Evolutionary conservation across 257 asterid species (phyloP), one percentile per base, ranked within the genome.

Genomic region (Scutellaria barbata): DNA sequence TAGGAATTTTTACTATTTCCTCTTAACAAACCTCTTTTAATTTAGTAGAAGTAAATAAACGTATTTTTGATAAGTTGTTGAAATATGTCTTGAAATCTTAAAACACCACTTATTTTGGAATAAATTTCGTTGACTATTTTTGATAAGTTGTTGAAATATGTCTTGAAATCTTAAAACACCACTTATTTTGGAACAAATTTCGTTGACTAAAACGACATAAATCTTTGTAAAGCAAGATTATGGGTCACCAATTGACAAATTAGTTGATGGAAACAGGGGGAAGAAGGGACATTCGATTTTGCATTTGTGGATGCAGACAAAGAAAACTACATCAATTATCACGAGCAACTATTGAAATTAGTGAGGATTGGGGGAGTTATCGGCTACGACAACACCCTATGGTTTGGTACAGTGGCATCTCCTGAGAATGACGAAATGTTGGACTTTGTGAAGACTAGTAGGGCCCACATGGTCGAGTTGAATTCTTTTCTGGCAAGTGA

Each of bases 231-330:
- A 30, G 5, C 4, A 30, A 2, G 35, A 30, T 2, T 30, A 30
- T 30, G 35, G 35, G 4, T 30, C 35, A 30, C 5, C 35, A 30
- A 30, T 30, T 30, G 3, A 30, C 35, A 30, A 5, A 65, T 11
- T 17, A 4, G 33, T 46, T 37, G 12, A 14, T 54, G 18, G 7
- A 40, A 18, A 4, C 16, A 84, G 89, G 89, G 85, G 16, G 74
- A 85, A 51, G 82, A 78, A 55, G 89, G 84, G 37, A 66, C 81
- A 1, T 85, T 80, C 37, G 90, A 85, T 37, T 85, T 85, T 65
- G 86, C 82, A 35, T 85, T 85, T 54, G 90, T 85, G 35, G 90
- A 85, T 11, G 90, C 90, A 0, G 85, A 85, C 33, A 85, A 85
- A 43, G 83, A 80, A 39, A 85, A 82, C 45, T 85, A 85, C 75